Evolutionary conservation across 768 basidiomycete genomes (phyloP).

Genomic region (Artomyces pyxidatus): DNA sequence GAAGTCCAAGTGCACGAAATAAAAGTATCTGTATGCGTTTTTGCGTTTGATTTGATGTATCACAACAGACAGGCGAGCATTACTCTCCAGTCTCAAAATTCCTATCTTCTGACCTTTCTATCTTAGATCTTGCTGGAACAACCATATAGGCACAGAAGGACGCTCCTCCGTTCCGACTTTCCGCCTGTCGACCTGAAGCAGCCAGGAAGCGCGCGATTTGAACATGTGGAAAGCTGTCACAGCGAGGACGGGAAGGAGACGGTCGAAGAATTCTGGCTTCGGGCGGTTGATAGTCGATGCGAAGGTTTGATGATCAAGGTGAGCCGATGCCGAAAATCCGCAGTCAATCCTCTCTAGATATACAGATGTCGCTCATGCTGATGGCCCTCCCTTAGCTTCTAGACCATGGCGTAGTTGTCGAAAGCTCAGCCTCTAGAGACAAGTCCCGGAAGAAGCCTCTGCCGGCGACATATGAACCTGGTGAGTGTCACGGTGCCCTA

Average conservation of each 20-base stretch:
- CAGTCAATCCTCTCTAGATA: no score
- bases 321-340: no score
- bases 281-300: conserved; percentile 65
- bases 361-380: no score
- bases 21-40: conserved; percentile 74
- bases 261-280: conserved; percentile 70
- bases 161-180: conserved; percentile 56
- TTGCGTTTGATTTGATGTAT: conserved; percentile 85
- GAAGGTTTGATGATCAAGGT: conserved; percentile 97
- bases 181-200: conserved; percentile 40
- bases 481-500: conserved; percentile 23
- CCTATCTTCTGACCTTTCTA: conserved; percentile 6
- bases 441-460: conserved; percentile 53
- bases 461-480: conserved; percentile 80
- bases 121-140: conserved; percentile 55
- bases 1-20: conserved; percentile 71
- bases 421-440: conserved; percentile 28
- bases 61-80: conserved; percentile 64
- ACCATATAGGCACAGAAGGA: conserved; percentile 64
- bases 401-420: conserved; percentile 40
- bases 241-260: conserved; percentile 52
- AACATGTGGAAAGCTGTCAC: conserved; percentile 67
- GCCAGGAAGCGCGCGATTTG: conserved; percentile 47
- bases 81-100: conserved; percentile 4
- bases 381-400: conserved; percentile 40